Base-by-base conservation (phyloP, 768 basidiomycete genomes). In the Mycena pura region DNA sequence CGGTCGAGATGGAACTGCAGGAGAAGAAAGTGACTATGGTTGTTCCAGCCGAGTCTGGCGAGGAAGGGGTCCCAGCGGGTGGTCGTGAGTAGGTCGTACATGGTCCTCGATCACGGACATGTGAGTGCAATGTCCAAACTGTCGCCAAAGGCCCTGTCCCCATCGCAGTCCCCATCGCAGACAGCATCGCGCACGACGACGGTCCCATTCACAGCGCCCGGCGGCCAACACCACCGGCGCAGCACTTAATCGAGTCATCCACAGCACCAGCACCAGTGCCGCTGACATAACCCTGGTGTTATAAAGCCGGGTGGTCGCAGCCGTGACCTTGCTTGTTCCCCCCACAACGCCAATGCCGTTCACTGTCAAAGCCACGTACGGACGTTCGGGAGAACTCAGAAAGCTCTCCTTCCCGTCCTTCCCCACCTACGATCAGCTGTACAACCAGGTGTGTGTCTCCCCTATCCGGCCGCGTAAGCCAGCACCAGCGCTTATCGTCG, bases 311-410 rank as follows among this genome's bases (percentile, higher is more conserved):
- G 24, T 46, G 10, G 28, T 31, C 40, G 15, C 24, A 49, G 32
- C 22, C 52, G 53, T 65, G 55, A 43, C 39, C 48, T 55, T 66
- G 67, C 66, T 62, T 55, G 52, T 48, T 65, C 57, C 65, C 61
- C 55, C 63, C 61, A 65, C 70, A 64, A 64, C 65, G 67, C 66
- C 72, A 54, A 74, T 78, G 76, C 87, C 88, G 84, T 91, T 92
- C 79, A 85, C 85, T 57, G 83, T 92, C 70, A 93, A 93, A 75
- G 90, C 86, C n/a, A 89, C 89, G 21, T 92, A 91, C 72, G 78
- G 82, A 1, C 43, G 54, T 19, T 39, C 53, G 54, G 76, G 77
- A 28, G 89, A 92, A 72, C 90, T 85, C 57, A 84, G 91, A 68
- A 90, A 84, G 66, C 80, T 90, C 66, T 76, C 83, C 3, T 90